phyloP scores from a whole-genome alignment of 768 basidiomycete genomes.

The Serendipita sp. region DNA sequence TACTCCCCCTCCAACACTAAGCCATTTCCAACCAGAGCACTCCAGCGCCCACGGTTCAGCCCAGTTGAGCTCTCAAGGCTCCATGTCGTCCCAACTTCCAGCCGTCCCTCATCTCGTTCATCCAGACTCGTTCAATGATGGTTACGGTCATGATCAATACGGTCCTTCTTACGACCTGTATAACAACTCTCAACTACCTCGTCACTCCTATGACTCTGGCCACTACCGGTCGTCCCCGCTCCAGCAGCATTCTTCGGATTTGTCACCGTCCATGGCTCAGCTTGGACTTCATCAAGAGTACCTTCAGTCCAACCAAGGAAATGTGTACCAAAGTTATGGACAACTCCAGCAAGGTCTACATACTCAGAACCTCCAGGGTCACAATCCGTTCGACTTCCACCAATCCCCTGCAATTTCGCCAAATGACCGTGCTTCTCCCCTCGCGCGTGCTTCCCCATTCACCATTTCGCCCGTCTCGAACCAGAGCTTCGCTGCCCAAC shows the following conservation, averaged over 20 bases:
- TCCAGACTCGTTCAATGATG: neutral
- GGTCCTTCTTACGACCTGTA: neutral
- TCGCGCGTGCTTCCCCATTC: neutral
- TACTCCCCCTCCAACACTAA: neutral
- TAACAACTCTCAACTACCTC: neutral
- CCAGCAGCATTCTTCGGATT: neutral
- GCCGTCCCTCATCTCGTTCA: neutral
- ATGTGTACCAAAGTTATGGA: too few relatives aligned
- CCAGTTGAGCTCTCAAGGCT: neutral
- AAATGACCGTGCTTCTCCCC: conserved; percentile 3
- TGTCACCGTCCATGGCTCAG: conserved; percentile 1
- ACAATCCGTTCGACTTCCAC: neutral
- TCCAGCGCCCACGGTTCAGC: neutral
- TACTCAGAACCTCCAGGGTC: neutral
- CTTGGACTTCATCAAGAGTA: conserved; percentile 1
- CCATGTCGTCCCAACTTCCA: neutral
- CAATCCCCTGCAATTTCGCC: neutral
- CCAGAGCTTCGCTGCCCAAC: neutral
- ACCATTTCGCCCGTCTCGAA: neutral
- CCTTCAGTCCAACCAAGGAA: neutral
- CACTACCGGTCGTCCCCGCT: neutral
- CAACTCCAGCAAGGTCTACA: neutral
- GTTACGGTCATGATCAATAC: neutral
- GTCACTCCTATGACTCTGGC: neutral
- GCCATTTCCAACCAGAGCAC: neutral